A percentile compares a stretch with the other conserved stretches of the same genome.
Evolutionary conservation across 2,329 filamentous ascomycete genomes (phyloP).

Genomic region (Diplodia scrobiculata): DNA sequence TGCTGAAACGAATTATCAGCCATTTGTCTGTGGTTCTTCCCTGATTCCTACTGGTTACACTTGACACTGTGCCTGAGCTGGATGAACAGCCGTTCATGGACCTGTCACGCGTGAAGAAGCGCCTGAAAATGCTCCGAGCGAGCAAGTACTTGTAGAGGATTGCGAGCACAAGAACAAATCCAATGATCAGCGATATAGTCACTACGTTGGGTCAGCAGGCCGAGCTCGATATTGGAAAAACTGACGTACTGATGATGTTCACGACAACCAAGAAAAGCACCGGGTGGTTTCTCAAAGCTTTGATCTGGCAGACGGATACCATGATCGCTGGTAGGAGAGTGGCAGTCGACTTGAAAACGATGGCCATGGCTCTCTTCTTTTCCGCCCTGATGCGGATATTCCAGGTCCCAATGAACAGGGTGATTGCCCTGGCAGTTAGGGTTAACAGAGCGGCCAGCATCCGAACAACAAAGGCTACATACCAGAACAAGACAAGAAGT

Average conservation of each 20-base stretch:
- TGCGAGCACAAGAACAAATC: slow-evolving; percentile 10
- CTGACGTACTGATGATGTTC: slow-evolving; percentile 18
- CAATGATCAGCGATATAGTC: slow-evolving; percentile 2
- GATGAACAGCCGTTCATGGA: not conserved
- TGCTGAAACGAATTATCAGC: slow-evolving; percentile 22
- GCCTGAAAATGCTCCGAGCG: slow-evolving; percentile 13
- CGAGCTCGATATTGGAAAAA: not conserved
- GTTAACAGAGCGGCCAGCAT: not conserved
- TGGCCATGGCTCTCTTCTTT: slow-evolving; percentile 6
- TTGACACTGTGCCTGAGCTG: not conserved
- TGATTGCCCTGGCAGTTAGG: slow-evolving; percentile 7
- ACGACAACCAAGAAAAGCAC: slow-evolving; percentile 2
- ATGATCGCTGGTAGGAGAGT: slow-evolving; percentile 10
- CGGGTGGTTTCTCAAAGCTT: not conserved
- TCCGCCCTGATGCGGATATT: slow-evolving; percentile 18
- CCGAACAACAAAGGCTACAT: not conserved
- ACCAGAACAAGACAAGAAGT: slow-evolving; percentile 25
- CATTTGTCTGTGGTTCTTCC: slow-evolving; percentile 19
- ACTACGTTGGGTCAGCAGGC: not conserved
- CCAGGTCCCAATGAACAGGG: slow-evolving; percentile 22
- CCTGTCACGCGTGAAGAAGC: not conserved
- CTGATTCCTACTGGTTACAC: not conserved
- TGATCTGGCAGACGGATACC: slow-evolving; percentile 2
- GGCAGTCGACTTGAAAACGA: slow-evolving; percentile 8
- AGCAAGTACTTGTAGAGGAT: slow-evolving; percentile 24